Evolutionary conservation across 768 basidiomycete genomes (phyloP).

Genomic region (Naganishia vaughanmartiniae): DNA sequence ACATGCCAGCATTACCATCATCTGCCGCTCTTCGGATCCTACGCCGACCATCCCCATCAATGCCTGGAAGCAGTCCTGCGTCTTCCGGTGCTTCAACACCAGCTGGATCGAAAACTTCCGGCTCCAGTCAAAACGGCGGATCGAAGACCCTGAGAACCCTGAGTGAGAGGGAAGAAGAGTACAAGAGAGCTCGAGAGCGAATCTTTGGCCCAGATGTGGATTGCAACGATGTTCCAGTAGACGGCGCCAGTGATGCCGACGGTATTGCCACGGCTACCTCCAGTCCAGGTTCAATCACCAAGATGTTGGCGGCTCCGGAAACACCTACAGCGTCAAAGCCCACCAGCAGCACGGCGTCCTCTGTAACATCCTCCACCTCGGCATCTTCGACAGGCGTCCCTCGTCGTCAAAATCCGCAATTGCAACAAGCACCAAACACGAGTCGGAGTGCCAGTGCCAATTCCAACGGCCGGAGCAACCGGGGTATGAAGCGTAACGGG

Average conservation of each 20-base stretch:
- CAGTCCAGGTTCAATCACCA: slow-evolving; percentile 14
- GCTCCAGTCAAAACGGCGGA: slow-evolving; percentile 4
- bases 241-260: slow-evolving; percentile 9
- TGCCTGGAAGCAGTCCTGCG: slow-evolving; percentile 6
- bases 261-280: not conserved
- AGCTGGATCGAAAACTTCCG: slow-evolving; percentile 15
- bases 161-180: slow-evolving; percentile 33
- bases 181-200: slow-evolving; percentile 30
- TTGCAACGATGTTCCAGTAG: not conserved
- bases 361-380: slow-evolving; percentile 18
- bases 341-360: slow-evolving; percentile 3
- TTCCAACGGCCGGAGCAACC: slow-evolving; percentile 18
- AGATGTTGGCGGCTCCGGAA: not conserved
- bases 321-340: slow-evolving; percentile 1
- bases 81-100: slow-evolving; percentile 29
- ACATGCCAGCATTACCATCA: slow-evolving; percentile 25
- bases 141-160: slow-evolving; percentile 25
- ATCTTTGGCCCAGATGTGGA: slow-evolving; percentile 28
- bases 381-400: slow-evolving; percentile 3
- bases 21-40: slow-evolving; percentile 27
- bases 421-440: not conserved
- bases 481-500: slow-evolving; percentile 14
- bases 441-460: slow-evolving; percentile 22
- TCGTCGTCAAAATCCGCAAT: slow-evolving; percentile 2
- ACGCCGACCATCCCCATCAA: slow-evolving; percentile 27